Evolutionary conservation across 768 basidiomycete genomes (phyloP).

Genomic region (Boletus rubropictus): DNA sequence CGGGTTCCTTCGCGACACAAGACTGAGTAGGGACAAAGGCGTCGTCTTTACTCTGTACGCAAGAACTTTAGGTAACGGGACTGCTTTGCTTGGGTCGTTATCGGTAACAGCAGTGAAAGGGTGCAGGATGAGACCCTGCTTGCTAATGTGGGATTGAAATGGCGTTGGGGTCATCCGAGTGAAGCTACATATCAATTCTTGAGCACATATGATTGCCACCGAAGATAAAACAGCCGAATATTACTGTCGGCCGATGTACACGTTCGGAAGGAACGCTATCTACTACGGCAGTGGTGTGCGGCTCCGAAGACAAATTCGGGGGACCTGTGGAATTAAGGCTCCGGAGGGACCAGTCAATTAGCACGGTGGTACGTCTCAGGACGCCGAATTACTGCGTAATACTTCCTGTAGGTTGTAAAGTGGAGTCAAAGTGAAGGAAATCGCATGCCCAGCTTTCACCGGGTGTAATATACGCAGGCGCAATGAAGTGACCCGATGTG

Average conservation of each 20-base stretch:
- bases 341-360: background rate
- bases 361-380: constrained; percentile 10
- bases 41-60: constrained; percentile 4
- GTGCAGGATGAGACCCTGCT: constrained; percentile 6
- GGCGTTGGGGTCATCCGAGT: background rate
- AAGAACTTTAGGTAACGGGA: background rate
- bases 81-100: background rate
- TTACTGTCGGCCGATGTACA: too few relatives aligned
- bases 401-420: too few relatives aligned
- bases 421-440: background rate
- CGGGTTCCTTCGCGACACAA: constrained; percentile 54
- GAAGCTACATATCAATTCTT: background rate
- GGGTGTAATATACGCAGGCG: background rate
- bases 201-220: background rate
- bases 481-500: background rate
- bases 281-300: too few relatives aligned
- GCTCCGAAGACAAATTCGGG: background rate
- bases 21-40: constrained; percentile 23
- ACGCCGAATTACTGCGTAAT: constrained; percentile 3
- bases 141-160: background rate
- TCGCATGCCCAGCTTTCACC: background rate
- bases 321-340: constrained; percentile 3
- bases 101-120: background rate
- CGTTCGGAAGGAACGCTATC: background rate
- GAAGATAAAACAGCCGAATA: background rate